Evolutionary conservation across 148 eudicot genomes (phyloP), one percentile per base, ranked within the genome.

Genomic region (Pharnaceum exiguum): DNA sequence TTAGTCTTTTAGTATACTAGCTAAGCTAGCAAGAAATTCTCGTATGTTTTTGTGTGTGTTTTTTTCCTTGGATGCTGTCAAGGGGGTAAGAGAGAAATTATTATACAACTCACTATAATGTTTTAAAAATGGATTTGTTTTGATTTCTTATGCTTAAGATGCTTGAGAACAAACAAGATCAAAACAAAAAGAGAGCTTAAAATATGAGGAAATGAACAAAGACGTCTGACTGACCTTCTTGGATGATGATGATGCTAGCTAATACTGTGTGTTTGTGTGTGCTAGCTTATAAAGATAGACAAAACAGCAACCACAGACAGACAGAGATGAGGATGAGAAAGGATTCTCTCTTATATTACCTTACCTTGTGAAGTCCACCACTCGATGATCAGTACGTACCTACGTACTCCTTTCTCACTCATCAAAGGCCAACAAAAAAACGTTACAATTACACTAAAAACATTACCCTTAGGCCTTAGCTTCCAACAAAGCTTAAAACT

Each of bases 201-300:
- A 57, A 21, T 48, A 67, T 7, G 65, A 5, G 59, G 43, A 23
- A 66, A 30, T 17, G 25, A 50, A 17, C 10, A 57, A 28, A 24
- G 23, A 36, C n/a, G n/a, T n/a, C n/a, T n/a, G 51, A 59, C 71
- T 59, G 53, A 67, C 71, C 71, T n/a, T n/a, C n/a, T 67, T 67
- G 59, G 65, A 59, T 57, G 64, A 44, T 40, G 3, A 57, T 48
- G 49, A n/a, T n/a, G n/a, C n/a, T n/a, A n/a, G n/a, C n/a, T n/a
- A n/a, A n/a, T n/a, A n/a, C n/a, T n/a, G n/a, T n/a, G n/a, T n/a
- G n/a, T n/a, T n/a, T n/a, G n/a, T n/a, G n/a, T n/a, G n/a, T n/a
- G n/a, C n/a, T n/a, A n/a, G n/a, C 42, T 66, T 66, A 57, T 57
- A 49, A 66, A 66, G 71, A 66, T 67, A 51, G 59, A 67, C 71